Conservation (phyloP, 2,329 filamentous ascomycete species). For the Fusarium hainanense region DNA sequence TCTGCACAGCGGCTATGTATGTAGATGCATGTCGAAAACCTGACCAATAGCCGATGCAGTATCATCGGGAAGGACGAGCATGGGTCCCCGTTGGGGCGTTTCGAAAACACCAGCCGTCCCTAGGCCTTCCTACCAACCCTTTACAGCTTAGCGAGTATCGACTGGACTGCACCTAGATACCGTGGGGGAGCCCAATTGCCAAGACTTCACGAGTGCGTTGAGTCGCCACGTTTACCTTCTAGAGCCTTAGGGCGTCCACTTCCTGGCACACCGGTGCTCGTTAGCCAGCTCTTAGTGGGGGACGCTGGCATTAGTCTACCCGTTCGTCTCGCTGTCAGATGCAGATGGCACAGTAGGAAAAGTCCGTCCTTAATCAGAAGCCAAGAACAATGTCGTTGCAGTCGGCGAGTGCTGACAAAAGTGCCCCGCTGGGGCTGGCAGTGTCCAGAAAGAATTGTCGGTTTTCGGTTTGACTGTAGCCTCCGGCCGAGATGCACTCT, state of each 20-base stretch:
- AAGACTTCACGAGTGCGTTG: constrained; percentile 34
- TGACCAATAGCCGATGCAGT: constrained; percentile 49
- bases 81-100: constrained; percentile 48
- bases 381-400: constrained; percentile 25
- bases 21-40: constrained; percentile 51
- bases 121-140: constrained; percentile 31
- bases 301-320: constrained; percentile 52
- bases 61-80: constrained; percentile 41
- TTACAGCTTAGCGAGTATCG: constrained; percentile 36
- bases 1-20: constrained; percentile 58
- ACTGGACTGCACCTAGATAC: constrained; percentile 24
- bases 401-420: constrained; percentile 37
- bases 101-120: constrained; percentile 45
- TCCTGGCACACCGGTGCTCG: constrained; percentile 44
- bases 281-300: constrained; percentile 38
- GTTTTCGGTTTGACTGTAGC: constrained; percentile 24
- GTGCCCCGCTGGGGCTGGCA: constrained; percentile 21
- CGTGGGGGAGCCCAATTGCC: constrained; percentile 40
- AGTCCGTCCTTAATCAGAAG: constrained; percentile 2
- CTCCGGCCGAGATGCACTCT: constrained; percentile 29
- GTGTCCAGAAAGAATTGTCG: constrained; percentile 1
- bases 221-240: constrained; percentile 44
- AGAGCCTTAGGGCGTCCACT: constrained; percentile 35
- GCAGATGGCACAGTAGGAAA: constrained; percentile 42
- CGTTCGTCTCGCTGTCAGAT: constrained; percentile 48